These are phyloP conservation scores for Plasmodium chabaudi DNA, from an alignment of 169 alveolate species.

Conservation along the genomic window DNA sequence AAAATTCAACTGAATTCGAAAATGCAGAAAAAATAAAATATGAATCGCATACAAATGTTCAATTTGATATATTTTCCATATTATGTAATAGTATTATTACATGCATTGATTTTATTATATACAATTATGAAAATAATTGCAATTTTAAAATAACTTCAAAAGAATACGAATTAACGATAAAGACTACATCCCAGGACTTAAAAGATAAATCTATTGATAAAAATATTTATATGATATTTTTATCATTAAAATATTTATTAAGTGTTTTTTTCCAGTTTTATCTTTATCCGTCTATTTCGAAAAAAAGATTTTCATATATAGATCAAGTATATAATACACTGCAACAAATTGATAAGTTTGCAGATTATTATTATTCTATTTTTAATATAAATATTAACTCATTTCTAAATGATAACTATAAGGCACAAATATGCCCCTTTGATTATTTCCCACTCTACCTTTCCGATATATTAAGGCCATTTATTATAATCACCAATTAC, in stretches of 20 bases:
- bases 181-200: conserved; percentile 6
- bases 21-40: not conserved
- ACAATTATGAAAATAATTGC: not conserved
- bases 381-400: conserved; percentile 46
- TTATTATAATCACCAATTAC: conserved; percentile 58
- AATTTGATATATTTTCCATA: conserved; percentile 21
- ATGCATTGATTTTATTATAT: conserved; percentile 49
- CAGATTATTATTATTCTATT: conserved; percentile 67
- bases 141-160: not conserved
- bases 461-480: conserved; percentile 70
- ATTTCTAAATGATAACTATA: conserved; percentile 28
- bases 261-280: conserved; percentile 19
- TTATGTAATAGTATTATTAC: conserved; percentile 15
- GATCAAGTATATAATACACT: conserved; percentile 11
- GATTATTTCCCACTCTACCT: conserved; percentile 58
- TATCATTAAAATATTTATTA: conserved; percentile 55
- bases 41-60: not conserved
- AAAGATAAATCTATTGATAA: conserved; percentile 25
- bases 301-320: not conserved
- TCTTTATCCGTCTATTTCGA: conserved; percentile 23
- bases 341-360: conserved; percentile 21
- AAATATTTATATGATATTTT: conserved; percentile 27
- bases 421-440: conserved; percentile 36
- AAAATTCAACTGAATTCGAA: not conserved
- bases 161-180: conserved; percentile 36